Percentiles rank a stretch among this genome's conserved stretches.
These are phyloP conservation scores for Fibroporia radiculosa DNA, from an alignment of 768 basidiomycete species.

Conservation along the genomic window DNA sequence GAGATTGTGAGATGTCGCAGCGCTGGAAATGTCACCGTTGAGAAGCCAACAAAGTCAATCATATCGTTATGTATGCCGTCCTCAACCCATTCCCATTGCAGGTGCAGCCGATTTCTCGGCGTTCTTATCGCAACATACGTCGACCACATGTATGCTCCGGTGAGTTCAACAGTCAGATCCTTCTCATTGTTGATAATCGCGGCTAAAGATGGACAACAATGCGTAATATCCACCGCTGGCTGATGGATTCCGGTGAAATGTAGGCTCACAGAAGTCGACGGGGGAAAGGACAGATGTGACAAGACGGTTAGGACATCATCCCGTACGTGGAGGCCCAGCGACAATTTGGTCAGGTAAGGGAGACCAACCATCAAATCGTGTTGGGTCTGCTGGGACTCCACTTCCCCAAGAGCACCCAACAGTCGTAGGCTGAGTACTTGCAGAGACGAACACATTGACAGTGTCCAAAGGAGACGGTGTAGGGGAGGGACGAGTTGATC, in stretches of 20 bases:
- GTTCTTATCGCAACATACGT: not conserved
- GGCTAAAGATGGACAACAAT: not conserved
- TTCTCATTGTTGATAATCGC: not conserved
- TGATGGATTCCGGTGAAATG: not conserved
- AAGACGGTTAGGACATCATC: not conserved
- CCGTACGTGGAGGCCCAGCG: not conserved
- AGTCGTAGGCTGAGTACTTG: not conserved
- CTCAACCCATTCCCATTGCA: slow-evolving; percentile 4
- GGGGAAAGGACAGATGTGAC: not conserved
- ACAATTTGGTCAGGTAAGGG: not conserved
- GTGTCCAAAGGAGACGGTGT: not conserved
- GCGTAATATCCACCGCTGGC: not conserved
- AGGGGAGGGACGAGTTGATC: slow-evolving; percentile 1
- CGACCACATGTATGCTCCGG: not conserved
- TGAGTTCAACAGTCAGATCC: not conserved
- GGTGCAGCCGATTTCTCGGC: not conserved
- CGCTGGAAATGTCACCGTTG: not conserved
- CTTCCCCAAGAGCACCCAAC: not conserved
- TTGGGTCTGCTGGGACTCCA: not conserved
- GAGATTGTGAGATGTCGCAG: not conserved
- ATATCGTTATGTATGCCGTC: not conserved
- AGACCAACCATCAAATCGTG: not conserved
- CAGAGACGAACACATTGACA: not conserved
- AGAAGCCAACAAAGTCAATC: not conserved
- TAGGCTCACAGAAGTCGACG: not conserved